Base-by-base conservation (phyloP, 2,329 filamentous ascomycete species). In the Epichloe typhina region DNA sequence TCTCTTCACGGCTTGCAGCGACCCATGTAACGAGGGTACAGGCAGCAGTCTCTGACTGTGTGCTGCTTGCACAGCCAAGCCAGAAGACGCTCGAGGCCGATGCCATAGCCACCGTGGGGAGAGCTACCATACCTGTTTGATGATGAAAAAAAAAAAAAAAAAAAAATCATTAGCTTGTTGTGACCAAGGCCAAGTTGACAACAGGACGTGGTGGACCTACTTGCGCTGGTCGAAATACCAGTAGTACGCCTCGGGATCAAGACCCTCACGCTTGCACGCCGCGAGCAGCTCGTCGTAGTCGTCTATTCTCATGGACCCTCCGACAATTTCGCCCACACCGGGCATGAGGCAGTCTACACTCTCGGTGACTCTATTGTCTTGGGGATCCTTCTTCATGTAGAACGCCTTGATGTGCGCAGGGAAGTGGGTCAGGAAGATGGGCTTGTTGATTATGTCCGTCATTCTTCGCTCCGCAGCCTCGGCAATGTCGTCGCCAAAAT, bases 181-280 rank as follows among this genome's bases (percentile, higher is more conserved):
- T 5, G 36, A n/a, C 15, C 36, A n/a, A 1, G 36, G 36, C 36
- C 4, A 11, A n/a, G 23, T 3, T 46, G 12, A 15, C 15, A 46
- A 2, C 3, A 33, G 17, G 36, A 46, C 5, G 23, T 5, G 17
- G 4, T 36, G 11, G 13, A 52, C 58, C 53, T 50, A 59, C 87
- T 93, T 95, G 65, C 90, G 78, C 79, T 95, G 89, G 71, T 96
- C 93, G 35, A 89, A 94, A 73, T 97, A 98, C 93, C 93, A 98
- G 77, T 94, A 97, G 72, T 97, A 97, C 44, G 84, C 83, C 59
- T 79, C 79, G 19, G 89, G 81, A 60, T 87, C 82, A 66, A 97
- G 94, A 40, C 84, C 84, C 70, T 96, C 86, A 55, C 84, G 81
- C 69, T 88, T 82, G 67, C 94, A 98, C 1, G 88, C 93, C 23